Evolutionary conservation across 2,329 filamentous ascomycete species (phyloP), one percentile per base, ranked within the genome.

Genomic region (Nothopassalora personata): DNA sequence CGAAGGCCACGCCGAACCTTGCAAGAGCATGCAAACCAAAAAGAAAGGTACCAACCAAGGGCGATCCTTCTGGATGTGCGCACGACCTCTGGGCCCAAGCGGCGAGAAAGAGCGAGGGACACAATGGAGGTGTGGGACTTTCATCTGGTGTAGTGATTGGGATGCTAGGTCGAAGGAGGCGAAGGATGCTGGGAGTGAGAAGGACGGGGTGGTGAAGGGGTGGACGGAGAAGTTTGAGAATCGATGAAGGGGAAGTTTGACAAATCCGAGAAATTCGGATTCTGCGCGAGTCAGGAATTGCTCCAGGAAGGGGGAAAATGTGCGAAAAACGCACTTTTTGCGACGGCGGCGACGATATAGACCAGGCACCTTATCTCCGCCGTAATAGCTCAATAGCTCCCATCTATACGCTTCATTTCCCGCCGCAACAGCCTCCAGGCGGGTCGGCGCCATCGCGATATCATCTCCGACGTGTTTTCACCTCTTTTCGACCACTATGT

Each of bases 101-200:
- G 94, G 91, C 0, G 84, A 88, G 66, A 94, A 94, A 72, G 92
- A 96, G 74, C 88, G 80, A 60, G 88, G 86, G 1, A 91, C 91
- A 0, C 82, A 94, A 70, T 97, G 92, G 90, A 84, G 90, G 47
- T 97, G 93, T 73, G 79, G 82, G 2, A 96, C 91, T 0, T 97
- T 97, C 67, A 91, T 86, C 48, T 87, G 84, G 84, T 80, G 77
- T 48, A 86, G 80, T 67, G 84, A 86, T 69, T 86, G 81, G 84
- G 60, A 63, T 45, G 51, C 57, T 9, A 56, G 58, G 50, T 49
- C 39, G 31, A 58, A 45, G 8, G 62, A 57, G 34, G 54, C 23
- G 36, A 53, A 55, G 10, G 52, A 47, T 11, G 48, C 28, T 45
- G 57, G 45, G 1, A 53, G 39, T 23, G 15, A 27, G 53, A 13